Conservation (phyloP, 306 rosid species). For the Astragalus membranaceus region DNA sequence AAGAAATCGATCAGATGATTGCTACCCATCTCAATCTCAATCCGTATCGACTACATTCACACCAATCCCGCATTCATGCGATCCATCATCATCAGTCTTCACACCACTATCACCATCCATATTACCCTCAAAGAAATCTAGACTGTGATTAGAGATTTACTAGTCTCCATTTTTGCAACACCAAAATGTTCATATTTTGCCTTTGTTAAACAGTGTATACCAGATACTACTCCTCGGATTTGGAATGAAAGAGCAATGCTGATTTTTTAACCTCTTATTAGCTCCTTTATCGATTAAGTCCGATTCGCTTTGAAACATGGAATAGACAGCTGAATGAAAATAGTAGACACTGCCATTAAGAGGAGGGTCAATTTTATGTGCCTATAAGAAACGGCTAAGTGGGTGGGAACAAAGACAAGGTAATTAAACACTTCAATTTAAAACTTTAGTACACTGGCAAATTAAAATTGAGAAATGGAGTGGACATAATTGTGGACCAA, state of each 20-base stretch:
- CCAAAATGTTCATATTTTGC: constrained; percentile 10
- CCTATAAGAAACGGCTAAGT: no score
- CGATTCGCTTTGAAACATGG: no score
- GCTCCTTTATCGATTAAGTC: not conserved
- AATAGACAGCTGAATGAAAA: no score
- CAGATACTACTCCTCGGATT: not conserved
- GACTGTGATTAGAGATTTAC: constrained; percentile 29
- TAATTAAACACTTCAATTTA: no score
- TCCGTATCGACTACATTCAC: constrained; percentile 12
- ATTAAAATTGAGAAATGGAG: no score
- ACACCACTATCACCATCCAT: constrained; percentile 20
- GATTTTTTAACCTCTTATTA: not conserved
- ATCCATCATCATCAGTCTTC: constrained; percentile 23
- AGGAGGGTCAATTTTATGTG: no score
- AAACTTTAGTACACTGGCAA: no score
- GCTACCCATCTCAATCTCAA: not conserved
- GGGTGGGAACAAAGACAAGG: no score
- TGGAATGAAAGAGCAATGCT: constrained; percentile 2
- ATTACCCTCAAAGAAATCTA: constrained; percentile 45
- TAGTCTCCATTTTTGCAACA: constrained; percentile 20
- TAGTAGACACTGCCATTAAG: no score
- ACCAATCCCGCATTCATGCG: constrained; percentile 28
- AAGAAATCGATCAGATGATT: constrained; percentile 39
- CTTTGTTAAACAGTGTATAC: constrained; percentile 3
- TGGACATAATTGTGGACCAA: no score